Conservation (phyloP, 2,329 filamentous ascomycete species). For the Rutstroemia sp. region DNA sequence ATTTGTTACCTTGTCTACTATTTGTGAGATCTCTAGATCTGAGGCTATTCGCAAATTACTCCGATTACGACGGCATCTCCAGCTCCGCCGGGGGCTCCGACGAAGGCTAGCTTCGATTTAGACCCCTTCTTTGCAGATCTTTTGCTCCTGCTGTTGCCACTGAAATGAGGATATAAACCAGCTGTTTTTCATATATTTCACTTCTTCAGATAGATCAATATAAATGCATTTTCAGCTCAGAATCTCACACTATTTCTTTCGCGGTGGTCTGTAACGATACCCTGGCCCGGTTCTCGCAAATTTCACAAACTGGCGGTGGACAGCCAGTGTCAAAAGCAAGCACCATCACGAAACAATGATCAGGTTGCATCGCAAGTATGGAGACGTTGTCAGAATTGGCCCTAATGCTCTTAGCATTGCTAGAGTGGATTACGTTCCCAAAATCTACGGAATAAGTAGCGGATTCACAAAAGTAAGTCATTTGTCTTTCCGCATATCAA, state of each 20-base stretch:
- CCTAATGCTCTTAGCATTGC: constrained; percentile 3
- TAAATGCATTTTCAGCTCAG: too few relatives aligned
- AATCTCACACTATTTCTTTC: not conserved
- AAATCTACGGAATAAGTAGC: constrained; percentile 6
- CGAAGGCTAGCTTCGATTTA: too few relatives aligned
- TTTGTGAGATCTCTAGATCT: too few relatives aligned
- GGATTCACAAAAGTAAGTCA: constrained; percentile 4
- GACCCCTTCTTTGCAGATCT: too few relatives aligned
- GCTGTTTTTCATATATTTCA: too few relatives aligned
- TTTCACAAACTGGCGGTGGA: not conserved
- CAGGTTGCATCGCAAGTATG: constrained; percentile 2
- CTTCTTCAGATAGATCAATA: too few relatives aligned
- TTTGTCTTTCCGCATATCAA: not conserved
- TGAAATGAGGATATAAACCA: too few relatives aligned
- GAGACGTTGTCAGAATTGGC: constrained; percentile 7
- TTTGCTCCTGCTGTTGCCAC: too few relatives aligned
- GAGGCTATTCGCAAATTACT: too few relatives aligned
- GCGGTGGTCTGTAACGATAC: not conserved
- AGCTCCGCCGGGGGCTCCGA: too few relatives aligned
- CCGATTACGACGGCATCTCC: too few relatives aligned
- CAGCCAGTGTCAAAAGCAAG: not conserved
- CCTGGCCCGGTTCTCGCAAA: not conserved
- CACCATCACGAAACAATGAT: not conserved
- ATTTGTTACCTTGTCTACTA: not conserved
- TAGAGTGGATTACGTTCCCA: not conserved